Percentiles rank a stretch among this genome's conserved stretches.
These are phyloP conservation scores for Takashimella tepidaria DNA, from an alignment of 1,284 basidiomycete species.

Conservation along the genomic window DNA sequence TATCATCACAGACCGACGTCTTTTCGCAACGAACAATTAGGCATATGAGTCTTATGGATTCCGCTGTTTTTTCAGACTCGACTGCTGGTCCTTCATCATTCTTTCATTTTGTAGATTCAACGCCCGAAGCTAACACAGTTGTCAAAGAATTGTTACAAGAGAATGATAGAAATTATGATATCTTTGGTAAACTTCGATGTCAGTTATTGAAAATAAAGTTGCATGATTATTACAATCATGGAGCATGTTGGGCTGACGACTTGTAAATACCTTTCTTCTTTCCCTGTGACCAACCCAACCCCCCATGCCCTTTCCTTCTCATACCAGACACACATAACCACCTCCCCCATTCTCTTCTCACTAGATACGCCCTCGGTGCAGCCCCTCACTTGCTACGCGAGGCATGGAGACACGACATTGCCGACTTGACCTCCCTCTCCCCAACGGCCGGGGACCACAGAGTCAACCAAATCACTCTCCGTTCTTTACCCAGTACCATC, in stretches of 20 bases:
- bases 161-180: conserved; percentile 58
- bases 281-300: conserved; percentile 22
- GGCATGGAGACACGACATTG: conserved; percentile 29
- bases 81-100: conserved; percentile 26
- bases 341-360: conserved; percentile 52
- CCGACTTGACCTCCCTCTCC: conserved; percentile 51
- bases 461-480: neutral
- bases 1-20: too few relatives aligned
- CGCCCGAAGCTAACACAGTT: conserved; percentile 51
- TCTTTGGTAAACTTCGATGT: conserved; percentile 49
- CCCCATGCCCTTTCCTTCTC: conserved; percentile 22
- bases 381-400: conserved; percentile 53
- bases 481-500: conserved; percentile 19
- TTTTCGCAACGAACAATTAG: too few relatives aligned
- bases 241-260: too few relatives aligned
- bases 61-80: conserved; percentile 31
- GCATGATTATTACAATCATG: too few relatives aligned
- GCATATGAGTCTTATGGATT: too few relatives aligned
- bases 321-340: conserved; percentile 59
- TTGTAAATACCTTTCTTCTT: too few relatives aligned
- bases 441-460: conserved; percentile 41
- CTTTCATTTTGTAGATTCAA: conserved; percentile 52
- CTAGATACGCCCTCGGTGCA: conserved; percentile 62
- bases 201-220: conserved; percentile 3
- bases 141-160: conserved; percentile 54